These are phyloP conservation scores for Chamaenerion angustifolium DNA, from an alignment of 345 rosid species.

Conservation along the genomic window DNA sequence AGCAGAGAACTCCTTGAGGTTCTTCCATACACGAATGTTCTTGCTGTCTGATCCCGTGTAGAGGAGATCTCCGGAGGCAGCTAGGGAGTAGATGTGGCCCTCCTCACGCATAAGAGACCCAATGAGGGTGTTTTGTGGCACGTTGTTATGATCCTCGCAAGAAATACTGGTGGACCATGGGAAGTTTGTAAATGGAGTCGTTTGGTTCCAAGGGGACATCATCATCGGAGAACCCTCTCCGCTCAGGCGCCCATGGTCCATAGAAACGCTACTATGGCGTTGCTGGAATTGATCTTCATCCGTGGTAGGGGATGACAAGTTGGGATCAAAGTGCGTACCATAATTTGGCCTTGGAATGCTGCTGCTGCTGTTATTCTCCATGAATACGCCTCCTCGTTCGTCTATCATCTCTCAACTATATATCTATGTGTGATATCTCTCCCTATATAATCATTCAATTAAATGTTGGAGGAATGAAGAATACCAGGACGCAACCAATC, in stretches of 20 bases:
- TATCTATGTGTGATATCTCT: too few species aligned
- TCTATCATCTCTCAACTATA: too few species aligned
- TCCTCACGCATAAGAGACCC: constrained; percentile 15
- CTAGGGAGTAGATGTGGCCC: constrained; percentile 19
- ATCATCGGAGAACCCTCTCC: constrained; percentile 3
- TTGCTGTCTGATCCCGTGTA: constrained; percentile 21
- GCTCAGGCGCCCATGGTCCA: not conserved
- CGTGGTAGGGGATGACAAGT: too few species aligned
- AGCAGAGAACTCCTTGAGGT: constrained; percentile 15
- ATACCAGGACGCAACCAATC: too few species aligned
- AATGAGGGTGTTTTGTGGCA: constrained; percentile 9
- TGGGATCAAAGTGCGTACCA: too few species aligned
- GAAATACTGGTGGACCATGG: too few species aligned
- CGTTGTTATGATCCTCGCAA: constrained; percentile 2
- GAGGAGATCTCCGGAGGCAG: constrained; percentile 12
- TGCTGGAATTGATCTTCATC: not conserved
- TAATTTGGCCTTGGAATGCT: too few species aligned
- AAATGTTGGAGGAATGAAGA: too few species aligned
- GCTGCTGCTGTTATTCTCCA: too few species aligned
- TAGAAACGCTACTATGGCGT: not conserved
- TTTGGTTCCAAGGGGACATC: constrained; percentile 3
- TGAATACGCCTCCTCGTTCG: too few species aligned
- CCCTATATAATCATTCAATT: too few species aligned
- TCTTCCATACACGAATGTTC: constrained; percentile 20
- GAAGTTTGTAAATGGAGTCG: not conserved